phyloP scores from a whole-genome alignment of 305 asterid species.

The Solanum aculeatissimum region DNA sequence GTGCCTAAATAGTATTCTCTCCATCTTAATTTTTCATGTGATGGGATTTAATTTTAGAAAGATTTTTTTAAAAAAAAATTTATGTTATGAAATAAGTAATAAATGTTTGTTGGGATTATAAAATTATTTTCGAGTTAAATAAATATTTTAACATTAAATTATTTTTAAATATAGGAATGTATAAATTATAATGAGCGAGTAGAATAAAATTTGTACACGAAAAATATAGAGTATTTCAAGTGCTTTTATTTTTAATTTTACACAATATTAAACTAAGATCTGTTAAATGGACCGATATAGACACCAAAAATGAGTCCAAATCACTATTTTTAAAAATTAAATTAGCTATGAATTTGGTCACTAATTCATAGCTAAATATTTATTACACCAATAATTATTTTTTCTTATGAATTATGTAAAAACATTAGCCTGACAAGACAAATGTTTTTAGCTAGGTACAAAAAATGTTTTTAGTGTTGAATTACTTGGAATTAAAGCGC shows the following conservation, averaged over 20 bases:
- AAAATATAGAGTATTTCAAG: neutral
- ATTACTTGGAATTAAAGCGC: neutral
- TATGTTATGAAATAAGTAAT: too few species aligned
- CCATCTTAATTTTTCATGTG: too few species aligned
- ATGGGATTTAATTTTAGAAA: too few species aligned
- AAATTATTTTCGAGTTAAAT: too few species aligned
- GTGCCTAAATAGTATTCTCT: neutral
- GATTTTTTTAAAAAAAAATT: too few species aligned
- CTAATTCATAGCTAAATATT: too few species aligned
- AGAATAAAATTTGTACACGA: too few species aligned
- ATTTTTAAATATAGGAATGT: too few species aligned
- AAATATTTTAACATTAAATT: too few species aligned
- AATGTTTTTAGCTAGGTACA: neutral
- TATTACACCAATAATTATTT: neutral
- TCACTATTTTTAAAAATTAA: neutral
- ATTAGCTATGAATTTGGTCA: neutral
- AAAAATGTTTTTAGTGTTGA: neutral
- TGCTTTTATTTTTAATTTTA: neutral
- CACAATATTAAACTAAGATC: neutral
- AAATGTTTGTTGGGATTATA: too few species aligned
- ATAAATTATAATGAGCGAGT: too few species aligned
- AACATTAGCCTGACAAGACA: neutral
- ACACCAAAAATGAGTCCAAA: neutral
- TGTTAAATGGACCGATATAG: neutral
- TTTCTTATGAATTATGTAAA: neutral